These are phyloP conservation scores for Suhomyces atakaporum DNA, from an alignment of 1,139 yeast genomes.

Conservation along the genomic window DNA sequence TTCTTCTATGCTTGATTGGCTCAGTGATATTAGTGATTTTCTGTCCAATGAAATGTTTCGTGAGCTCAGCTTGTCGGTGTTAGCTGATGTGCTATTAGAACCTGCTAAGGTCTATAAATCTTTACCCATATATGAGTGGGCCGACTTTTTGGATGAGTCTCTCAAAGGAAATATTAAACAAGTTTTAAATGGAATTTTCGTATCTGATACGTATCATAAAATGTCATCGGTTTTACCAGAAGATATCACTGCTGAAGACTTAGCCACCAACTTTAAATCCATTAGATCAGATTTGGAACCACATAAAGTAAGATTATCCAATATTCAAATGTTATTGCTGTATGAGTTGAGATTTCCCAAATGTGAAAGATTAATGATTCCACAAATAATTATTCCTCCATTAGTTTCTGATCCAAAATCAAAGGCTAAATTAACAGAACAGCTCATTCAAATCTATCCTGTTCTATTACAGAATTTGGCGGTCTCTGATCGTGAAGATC, in stretches of 20 bases:
- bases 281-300: neutral
- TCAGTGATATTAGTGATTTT: conserved; percentile 40
- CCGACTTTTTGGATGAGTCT: conserved; percentile 6
- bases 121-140: conserved; percentile 26
- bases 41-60: conserved; percentile 27
- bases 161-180: conserved; percentile 11
- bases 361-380: conserved; percentile 46
- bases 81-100: conserved; percentile 34
- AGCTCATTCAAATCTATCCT: conserved; percentile 58
- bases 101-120: conserved; percentile 27
- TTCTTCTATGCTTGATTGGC: conserved; percentile 50
- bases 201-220: neutral
- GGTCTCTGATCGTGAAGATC: conserved; percentile 65
- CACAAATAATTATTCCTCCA: conserved; percentile 52
- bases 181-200: conserved; percentile 35
- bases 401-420: conserved; percentile 49
- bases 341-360: conserved; percentile 62
- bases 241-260: neutral
- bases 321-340: conserved; percentile 53
- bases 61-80: conserved; percentile 22
- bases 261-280: neutral
- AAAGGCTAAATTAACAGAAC: conserved; percentile 53
- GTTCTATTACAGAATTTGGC: conserved; percentile 50
- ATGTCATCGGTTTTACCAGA: neutral
- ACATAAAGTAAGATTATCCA: conserved; percentile 25